Evolutionary conservation across 2,329 filamentous ascomycete genomes (phyloP), one percentile per base, ranked within the genome.

Genomic region (Stemphylium lycopersici): DNA sequence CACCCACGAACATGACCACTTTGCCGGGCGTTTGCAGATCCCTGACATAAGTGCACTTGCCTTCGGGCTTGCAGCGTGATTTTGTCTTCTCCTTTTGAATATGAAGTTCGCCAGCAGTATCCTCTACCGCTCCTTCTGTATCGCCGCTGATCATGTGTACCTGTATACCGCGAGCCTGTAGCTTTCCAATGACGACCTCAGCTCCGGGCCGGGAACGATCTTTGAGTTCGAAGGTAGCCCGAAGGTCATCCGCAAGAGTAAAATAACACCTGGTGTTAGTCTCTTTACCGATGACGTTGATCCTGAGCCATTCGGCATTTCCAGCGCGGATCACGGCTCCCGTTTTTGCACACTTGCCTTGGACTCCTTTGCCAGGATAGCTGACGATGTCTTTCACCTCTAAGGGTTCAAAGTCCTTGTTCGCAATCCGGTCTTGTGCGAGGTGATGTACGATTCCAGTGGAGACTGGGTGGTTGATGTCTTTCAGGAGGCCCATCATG

Each of bases 1-100:
- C 90, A 31, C 90, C 90, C 45, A 84, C 83, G 72, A 93, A 93
- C 5, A 92, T 72, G 15, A 90, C 82, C 1, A 81, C 59, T 20
- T 47, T 59, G 1, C 44, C 44, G 1, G 49, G 40, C 4, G 56
- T 38, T 24, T 73, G 72, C 1, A 79, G 54, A 2, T 60, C 43
- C 10, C 66, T 61, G 46, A 87, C 73, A 65, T 86, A 87, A 2
- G 73, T 67, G 20, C 80, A 77, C 63, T 88, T 88, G 56, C 84
- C 78, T 2, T 73, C 72, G 0, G 86, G 84, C 0, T 78, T 80
- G 66, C 80, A 78, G 22, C 80, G 75, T 6, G 78, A 77, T 13
- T 73, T 75, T 2, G 80, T 74, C 24, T 82, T 77, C 4, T 42
- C 20, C 3, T 52, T 43, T 1, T 75, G 66, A 39, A 84, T 78